Base-by-base conservation (phyloP, 352 stramenopile species). In the Aphanomyces cochlioides region DNA sequence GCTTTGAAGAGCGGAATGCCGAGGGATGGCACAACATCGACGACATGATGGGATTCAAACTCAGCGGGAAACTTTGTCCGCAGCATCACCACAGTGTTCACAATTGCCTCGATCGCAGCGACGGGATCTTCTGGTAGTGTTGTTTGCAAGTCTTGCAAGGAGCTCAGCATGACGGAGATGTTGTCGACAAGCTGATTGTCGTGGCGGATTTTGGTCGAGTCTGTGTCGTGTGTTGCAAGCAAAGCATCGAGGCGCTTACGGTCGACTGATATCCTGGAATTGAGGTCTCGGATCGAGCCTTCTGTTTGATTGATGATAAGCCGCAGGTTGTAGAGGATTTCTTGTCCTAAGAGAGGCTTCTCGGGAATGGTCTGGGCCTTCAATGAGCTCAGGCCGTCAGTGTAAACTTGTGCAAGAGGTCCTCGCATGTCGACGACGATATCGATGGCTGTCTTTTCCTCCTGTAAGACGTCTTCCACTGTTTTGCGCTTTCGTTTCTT, bases 281-380 rank as follows among this genome's bases (percentile, higher is more conserved):
- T 43, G 7, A 41, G 36, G 66, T 90, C 83, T 50, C 81, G 87
- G 66, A 96, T 90, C 40, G 87, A 77, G 7, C 83, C 81, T 74
- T 96, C 83, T 3, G 89, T 77, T 3, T 93, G 67, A 69, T 93
- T 93, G 47, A 97, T 89, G 15, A 96, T 79, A 77, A 92, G 91
- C 38, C 84, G 78, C 13, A 97, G 84, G 65, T 97, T 97, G 74
- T 96, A 93, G 73, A 97, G 90, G 21, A 97, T 77, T 76, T 97
- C 90, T 56, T 96, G 87, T 2, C 90, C 90, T 5, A 97, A 72
- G 72, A 93, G 93, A 0, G 89, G 88, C 61, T 74, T 39, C 17
- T 12, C 43, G 54, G 54, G 54, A n/a, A 58, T 19, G 13, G 54
- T 41, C 10, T 28, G 10, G 15, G 54, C 19, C 17, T 28, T n/a